Evolutionary conservation across 345 rosid species (phyloP), one percentile per base, ranked within the genome.

Genomic region (Salix viminalis): DNA sequence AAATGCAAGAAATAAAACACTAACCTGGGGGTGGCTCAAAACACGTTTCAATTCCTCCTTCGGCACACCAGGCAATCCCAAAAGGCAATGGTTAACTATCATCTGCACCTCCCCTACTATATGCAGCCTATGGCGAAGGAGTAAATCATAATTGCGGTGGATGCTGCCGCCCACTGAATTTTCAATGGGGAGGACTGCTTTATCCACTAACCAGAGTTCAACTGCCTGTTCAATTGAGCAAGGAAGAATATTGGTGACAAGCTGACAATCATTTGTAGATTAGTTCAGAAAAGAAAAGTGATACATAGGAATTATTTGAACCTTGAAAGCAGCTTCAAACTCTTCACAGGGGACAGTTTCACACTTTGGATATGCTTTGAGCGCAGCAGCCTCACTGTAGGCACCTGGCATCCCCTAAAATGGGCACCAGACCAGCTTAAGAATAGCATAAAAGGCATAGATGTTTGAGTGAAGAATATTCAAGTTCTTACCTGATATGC

Each of bases 141-240:
- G 97, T 72, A 96, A 83, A 82, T 96, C 99, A 82, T 96, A 96
- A 82, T 92, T 94, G 61, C 93, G 93, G 81, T 94, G 98, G 80
- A 93, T 89, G 83, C 99, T 94, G 61, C 99, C 99, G 75, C 91
- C 97, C 19, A 92, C 84, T 65, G 98, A 96, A 81, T 88, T 94
- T 83, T 96, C 99, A 1, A 96, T 92, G 5, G 98, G 98, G 70
- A 96, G 84, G 79, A 96, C 89, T 64, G 98, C 99, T 83, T 88
- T 96, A 75, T 96, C 94, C 81, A 93, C 98, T 77, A 93, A 81
- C 94, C 97, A 93, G 60, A 88, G 87, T 79, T 93, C 99, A 84
- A 93, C 99, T 68, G 99, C 98, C 98, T 96, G 87, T 71, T 76
- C 71, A 86, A 62, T 39, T 26, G 76, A 65, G 67, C 16, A 67